Percentiles rank a stretch among this genome's conserved stretches.
Evolutionary conservation across 768 basidiomycete genomes (phyloP).

Genomic region (Peribolospora baueri): DNA sequence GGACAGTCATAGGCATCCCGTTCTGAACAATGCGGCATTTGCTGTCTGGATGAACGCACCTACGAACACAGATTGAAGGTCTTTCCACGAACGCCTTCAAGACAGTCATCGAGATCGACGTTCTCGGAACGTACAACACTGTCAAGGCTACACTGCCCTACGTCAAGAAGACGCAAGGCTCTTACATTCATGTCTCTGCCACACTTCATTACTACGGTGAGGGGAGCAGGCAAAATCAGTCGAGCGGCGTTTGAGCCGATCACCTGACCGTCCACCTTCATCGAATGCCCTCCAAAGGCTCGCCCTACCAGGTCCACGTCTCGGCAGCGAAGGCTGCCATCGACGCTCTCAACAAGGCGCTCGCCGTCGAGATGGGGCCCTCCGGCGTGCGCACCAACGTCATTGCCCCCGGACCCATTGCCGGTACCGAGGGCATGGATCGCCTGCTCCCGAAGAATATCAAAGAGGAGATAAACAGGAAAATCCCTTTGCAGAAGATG

Average conservation of each 20-base stretch:
- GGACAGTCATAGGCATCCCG: neutral
- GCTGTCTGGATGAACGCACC: neutral
- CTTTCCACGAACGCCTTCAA: conserved; percentile 75
- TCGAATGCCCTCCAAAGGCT: conserved; percentile 24
- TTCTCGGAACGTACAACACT: conserved; percentile 84
- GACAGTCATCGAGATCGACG: conserved; percentile 84
- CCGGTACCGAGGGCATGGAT: conserved; percentile 38
- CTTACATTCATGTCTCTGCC: conserved; percentile 73
- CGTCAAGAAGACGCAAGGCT: conserved; percentile 43
- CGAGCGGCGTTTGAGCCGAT: neutral
- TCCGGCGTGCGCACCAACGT: conserved; percentile 72
- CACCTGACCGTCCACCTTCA: neutral
- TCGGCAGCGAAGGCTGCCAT: conserved; percentile 86
- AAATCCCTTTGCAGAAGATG: conserved; percentile 12
- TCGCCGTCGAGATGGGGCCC: conserved; percentile 86
- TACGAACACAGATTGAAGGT: conserved; percentile 15
- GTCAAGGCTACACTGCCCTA: conserved; percentile 69
- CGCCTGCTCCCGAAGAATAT: conserved; percentile 18
- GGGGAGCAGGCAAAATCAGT: conserved; percentile 6
- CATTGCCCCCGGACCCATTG: conserved; percentile 62
- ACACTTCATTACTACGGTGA: conserved; percentile 62
- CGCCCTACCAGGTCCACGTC: conserved; percentile 74
- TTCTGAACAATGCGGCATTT: no score
- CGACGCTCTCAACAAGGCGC: conserved; percentile 59
- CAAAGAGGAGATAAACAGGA: conserved; percentile 3